These are phyloP conservation scores for Pichia sp. DNA, from an alignment of 1,139 yeast species.

Conservation along the genomic window DNA sequence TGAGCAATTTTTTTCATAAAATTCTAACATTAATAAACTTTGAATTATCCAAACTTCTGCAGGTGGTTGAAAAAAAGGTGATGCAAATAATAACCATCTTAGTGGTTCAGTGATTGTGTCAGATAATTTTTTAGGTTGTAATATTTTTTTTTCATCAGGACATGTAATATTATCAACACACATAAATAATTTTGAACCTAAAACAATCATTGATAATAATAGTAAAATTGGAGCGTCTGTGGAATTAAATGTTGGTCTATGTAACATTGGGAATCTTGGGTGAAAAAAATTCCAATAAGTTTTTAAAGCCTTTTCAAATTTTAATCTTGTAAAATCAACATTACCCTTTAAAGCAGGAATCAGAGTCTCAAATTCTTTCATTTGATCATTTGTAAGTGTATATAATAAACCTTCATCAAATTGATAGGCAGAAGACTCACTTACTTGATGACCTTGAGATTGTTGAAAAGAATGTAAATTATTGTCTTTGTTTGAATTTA, in stretches of 20 bases:
- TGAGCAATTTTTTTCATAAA: constrained; percentile 59
- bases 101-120: constrained; percentile 51
- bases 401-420: constrained; percentile 9
- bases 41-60: constrained; percentile 65
- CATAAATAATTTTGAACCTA: constrained; percentile 33
- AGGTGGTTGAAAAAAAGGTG: constrained; percentile 51
- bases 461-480: constrained; percentile 14
- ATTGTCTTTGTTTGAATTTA: neutral
- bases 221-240: constrained; percentile 36
- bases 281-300: constrained; percentile 47
- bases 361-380: constrained; percentile 20
- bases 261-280: constrained; percentile 45
- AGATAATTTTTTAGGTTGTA: constrained; percentile 26
- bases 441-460: constrained; percentile 16
- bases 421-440: constrained; percentile 1
- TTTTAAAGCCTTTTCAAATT: constrained; percentile 27
- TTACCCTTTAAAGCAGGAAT: constrained; percentile 26
- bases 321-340: constrained; percentile 26
- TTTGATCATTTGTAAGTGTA: constrained; percentile 15
- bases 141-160: constrained; percentile 19
- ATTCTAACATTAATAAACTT: constrained; percentile 54
- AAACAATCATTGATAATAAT: constrained; percentile 40
- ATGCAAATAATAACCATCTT: constrained; percentile 55
- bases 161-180: constrained; percentile 26
- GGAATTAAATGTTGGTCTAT: constrained; percentile 45